A percentile compares a stretch with the other conserved stretches of the same genome.
phyloP scores from a whole-genome alignment of 306 rosid species.

The Trifolium dubium region DNA sequence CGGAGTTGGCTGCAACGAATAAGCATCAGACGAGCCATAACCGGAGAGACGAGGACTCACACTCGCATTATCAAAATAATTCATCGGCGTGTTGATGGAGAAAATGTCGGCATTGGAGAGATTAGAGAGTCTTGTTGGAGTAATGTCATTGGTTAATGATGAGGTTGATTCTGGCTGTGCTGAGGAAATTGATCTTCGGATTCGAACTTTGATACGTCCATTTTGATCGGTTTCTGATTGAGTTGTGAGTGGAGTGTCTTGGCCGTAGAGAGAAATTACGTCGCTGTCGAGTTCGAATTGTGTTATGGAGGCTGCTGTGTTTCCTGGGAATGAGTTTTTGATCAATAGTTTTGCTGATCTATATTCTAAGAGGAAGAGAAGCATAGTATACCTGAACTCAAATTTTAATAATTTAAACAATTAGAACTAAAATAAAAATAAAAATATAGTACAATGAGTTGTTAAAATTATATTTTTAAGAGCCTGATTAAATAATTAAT shows the following conservation, averaged over 20 bases:
- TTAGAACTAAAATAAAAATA: no score
- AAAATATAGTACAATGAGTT: no score
- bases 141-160: constrained; percentile 32
- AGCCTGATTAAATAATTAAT: no score
- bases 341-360: constrained; percentile 62
- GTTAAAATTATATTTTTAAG: no score
- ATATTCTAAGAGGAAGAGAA: constrained; percentile 77
- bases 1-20: constrained; percentile 70
- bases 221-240: constrained; percentile 74
- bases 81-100: constrained; percentile 52
- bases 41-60: constrained; percentile 26
- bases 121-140: constrained; percentile 74
- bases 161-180: constrained; percentile 50
- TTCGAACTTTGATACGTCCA: constrained; percentile 49
- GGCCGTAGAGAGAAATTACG: constrained; percentile 74
- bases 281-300: constrained; percentile 77
- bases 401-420: neutral
- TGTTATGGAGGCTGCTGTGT: constrained; percentile 68
- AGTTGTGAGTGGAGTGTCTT: constrained; percentile 59
- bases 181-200: constrained; percentile 54
- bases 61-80: constrained; percentile 15
- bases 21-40: constrained; percentile 38
- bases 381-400: constrained; percentile 55
- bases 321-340: constrained; percentile 64
- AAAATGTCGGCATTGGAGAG: constrained; percentile 82